phyloP scores from a whole-genome alignment of 2,329 filamentous ascomycete species.

The Nigrospora osmanthi region DNA sequence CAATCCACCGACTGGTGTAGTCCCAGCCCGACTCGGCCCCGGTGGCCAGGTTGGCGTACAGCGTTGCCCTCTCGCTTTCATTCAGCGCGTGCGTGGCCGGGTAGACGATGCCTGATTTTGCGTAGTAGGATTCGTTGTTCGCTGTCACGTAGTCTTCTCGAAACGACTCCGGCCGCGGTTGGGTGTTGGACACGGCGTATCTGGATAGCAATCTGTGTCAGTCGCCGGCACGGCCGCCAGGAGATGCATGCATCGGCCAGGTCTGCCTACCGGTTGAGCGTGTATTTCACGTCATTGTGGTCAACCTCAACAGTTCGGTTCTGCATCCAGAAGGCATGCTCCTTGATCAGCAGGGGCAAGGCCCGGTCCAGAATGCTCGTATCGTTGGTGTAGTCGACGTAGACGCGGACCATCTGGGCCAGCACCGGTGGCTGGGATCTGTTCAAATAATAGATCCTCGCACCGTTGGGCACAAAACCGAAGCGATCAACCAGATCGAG shows the following conservation, averaged over 20 bases:
- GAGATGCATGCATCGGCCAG: not conserved
- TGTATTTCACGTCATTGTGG: conserved; percentile 37
- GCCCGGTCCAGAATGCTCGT: conserved; percentile 51
- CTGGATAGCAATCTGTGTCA: conserved; percentile 14
- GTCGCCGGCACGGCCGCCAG: not conserved
- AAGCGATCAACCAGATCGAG: conserved; percentile 56
- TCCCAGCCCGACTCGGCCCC: conserved; percentile 63
- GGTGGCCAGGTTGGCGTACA: conserved; percentile 57
- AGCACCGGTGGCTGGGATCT: conserved; percentile 60
- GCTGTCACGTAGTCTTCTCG: conserved; percentile 58
- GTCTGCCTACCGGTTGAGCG: conserved; percentile 42
- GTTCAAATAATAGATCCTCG: conserved; percentile 60
- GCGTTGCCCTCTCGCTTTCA: conserved; percentile 37
- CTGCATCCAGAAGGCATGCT: conserved; percentile 54
- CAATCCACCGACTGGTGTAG: conserved; percentile 52
- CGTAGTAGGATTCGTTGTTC: conserved; percentile 58
- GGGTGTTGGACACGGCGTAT: conserved; percentile 55
- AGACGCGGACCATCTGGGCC: conserved; percentile 57
- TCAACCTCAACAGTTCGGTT: conserved; percentile 52
- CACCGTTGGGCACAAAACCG: conserved; percentile 62
- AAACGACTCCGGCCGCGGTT: conserved; percentile 61
- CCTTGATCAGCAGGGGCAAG: conserved; percentile 53
- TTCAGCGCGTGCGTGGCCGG: conserved; percentile 41
- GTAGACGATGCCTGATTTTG: conserved; percentile 49
- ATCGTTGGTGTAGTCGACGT: conserved; percentile 58